A percentile compares a stretch with the other conserved stretches of the same genome.
phyloP scores from a whole-genome alignment of 108 stramenopile species.

The Fistulifera solaris region DNA sequence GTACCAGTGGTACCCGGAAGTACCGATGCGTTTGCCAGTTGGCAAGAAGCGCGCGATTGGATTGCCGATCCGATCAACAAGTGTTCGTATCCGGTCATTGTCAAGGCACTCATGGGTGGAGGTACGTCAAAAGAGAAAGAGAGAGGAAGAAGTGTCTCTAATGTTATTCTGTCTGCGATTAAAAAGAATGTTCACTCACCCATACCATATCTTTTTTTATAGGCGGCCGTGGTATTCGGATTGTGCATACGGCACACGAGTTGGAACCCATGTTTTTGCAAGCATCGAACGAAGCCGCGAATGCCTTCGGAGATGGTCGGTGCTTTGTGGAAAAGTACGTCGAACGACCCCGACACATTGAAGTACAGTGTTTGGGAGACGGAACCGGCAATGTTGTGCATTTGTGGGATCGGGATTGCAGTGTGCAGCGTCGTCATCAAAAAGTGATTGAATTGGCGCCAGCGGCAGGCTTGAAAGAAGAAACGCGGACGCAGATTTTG shows the following conservation, averaged over 20 bases:
- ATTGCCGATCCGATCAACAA: slow-evolving; percentile 67
- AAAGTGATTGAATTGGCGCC: slow-evolving; percentile 96
- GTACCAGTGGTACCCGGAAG: slow-evolving; percentile 93
- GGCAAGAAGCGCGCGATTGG: slow-evolving; percentile 68
- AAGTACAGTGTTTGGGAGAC: slow-evolving; percentile 94
- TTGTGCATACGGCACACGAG: slow-evolving; percentile 68
- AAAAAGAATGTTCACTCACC: neutral
- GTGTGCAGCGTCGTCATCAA: slow-evolving; percentile 97
- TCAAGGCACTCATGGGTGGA: slow-evolving; percentile 94
- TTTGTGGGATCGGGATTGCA: slow-evolving; percentile 94
- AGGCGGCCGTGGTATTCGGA: slow-evolving; percentile 82
- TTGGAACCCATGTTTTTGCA: slow-evolving; percentile 55
- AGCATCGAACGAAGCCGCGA: slow-evolving; percentile 77
- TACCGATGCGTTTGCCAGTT: slow-evolving; percentile 73
- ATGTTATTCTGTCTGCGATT: neutral
- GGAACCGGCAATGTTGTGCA: slow-evolving; percentile 87
- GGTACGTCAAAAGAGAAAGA: too few relatives aligned
- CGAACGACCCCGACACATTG: slow-evolving; percentile 88
- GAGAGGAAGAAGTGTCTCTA: neutral
- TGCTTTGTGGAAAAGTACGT: slow-evolving; percentile 94
- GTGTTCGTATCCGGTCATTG: slow-evolving; percentile 86
- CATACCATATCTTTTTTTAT: neutral
- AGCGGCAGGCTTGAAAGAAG: slow-evolving; percentile 59
- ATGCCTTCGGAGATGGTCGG: slow-evolving; percentile 90
- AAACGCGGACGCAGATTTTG: slow-evolving; percentile 62